Percentiles rank a stretch among this genome's conserved stretches.
Conservation (phyloP, 2,329 filamentous ascomycete genomes). For the Ascochyta viciae-villosae region DNA sequence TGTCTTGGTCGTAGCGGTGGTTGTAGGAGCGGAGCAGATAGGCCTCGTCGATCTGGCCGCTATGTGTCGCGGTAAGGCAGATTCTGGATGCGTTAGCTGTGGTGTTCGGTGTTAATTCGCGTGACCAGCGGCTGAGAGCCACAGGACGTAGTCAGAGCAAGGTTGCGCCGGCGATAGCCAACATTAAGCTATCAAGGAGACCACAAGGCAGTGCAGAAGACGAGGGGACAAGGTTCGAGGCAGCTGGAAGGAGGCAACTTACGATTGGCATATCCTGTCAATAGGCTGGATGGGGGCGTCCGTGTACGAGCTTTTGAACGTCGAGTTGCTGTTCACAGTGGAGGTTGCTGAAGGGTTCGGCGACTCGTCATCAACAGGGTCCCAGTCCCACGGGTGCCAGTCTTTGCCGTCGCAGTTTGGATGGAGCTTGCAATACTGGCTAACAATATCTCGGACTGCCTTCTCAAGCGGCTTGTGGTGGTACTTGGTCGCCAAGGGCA, state of each 20-base stretch:
- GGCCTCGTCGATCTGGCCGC: slow-evolving; percentile 55
- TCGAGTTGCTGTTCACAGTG: slow-evolving; percentile 26
- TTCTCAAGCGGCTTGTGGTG: slow-evolving; percentile 57
- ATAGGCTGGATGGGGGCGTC: slow-evolving; percentile 22
- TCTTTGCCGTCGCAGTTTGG: slow-evolving; percentile 52
- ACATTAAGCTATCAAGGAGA: not conserved
- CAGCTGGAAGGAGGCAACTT: slow-evolving; percentile 17
- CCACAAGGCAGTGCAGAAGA: not conserved
- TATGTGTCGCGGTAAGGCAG: slow-evolving; percentile 58
- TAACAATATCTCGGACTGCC: slow-evolving; percentile 56
- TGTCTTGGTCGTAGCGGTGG: slow-evolving; percentile 52
- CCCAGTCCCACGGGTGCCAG: slow-evolving; percentile 53
- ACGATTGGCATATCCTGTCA: slow-evolving; percentile 49
- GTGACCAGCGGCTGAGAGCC: not conserved
- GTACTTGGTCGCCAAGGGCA: slow-evolving; percentile 59
- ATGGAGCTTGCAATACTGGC: slow-evolving; percentile 54
- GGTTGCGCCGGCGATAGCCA: not conserved
- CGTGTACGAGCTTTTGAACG: slow-evolving; percentile 26
- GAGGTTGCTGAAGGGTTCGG: slow-evolving; percentile 13
- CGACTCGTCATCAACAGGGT: slow-evolving; percentile 26
- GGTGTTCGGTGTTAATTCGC: too few relatives aligned
- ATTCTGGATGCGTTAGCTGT: slow-evolving; percentile 35
- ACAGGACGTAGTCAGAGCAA: not conserved
- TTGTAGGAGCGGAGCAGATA: slow-evolving; percentile 58
- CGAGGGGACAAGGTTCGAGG: too few relatives aligned